Evolutionary conservation across 129 eudicot species (phyloP).

Genomic region (Lactuca saligna): DNA sequence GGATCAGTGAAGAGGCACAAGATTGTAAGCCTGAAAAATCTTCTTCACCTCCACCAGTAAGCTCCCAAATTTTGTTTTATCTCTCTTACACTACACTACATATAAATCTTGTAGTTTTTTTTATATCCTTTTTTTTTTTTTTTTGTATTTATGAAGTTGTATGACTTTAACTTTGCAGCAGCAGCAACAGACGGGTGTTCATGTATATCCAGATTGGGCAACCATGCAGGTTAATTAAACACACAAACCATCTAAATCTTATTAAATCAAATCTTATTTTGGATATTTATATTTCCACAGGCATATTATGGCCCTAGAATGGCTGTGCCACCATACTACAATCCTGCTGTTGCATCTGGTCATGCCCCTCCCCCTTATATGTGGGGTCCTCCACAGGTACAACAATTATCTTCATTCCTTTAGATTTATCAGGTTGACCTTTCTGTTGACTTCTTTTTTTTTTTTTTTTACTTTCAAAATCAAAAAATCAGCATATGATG

Average conservation of each 20-base stretch:
- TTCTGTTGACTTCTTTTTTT: background rate
- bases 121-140: background rate
- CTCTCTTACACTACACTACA: background rate
- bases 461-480: background rate
- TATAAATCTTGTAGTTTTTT: slow-evolving; percentile 1
- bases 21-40: slow-evolving; percentile 43
- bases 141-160: slow-evolving; percentile 6
- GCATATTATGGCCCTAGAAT: slow-evolving; percentile 92
- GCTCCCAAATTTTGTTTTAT: slow-evolving; percentile 19
- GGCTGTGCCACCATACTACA: slow-evolving; percentile 71
- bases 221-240: slow-evolving; percentile 72
- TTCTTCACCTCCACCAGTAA: slow-evolving; percentile 51
- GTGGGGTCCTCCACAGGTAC: slow-evolving; percentile 98
- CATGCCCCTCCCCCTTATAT: slow-evolving; percentile 77
- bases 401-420: background rate
- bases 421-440: slow-evolving; percentile 8
- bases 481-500: slow-evolving; percentile 65
- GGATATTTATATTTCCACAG: slow-evolving; percentile 33
- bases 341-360: slow-evolving; percentile 70
- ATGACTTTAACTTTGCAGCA: slow-evolving; percentile 47
- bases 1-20: slow-evolving; percentile 53
- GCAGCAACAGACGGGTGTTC: slow-evolving; percentile 48
- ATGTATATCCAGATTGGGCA: slow-evolving; percentile 90
- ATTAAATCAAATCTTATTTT: background rate
- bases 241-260: background rate